Evolutionary conservation across 2,329 filamentous ascomycete species (phyloP).

Genomic region (Colletotrichum tofieldiae): DNA sequence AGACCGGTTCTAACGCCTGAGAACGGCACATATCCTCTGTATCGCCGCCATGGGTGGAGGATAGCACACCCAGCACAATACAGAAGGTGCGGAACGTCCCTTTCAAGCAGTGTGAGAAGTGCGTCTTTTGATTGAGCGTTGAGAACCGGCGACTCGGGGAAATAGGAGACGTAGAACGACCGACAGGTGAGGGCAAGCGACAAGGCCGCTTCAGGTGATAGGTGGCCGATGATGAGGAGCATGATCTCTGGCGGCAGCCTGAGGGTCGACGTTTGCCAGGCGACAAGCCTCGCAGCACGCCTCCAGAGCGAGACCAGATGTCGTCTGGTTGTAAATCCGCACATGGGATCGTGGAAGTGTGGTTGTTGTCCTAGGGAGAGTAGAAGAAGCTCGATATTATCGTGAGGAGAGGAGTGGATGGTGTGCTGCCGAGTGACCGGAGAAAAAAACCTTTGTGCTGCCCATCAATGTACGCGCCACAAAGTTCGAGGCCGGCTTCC

Average conservation of each 20-base stretch:
- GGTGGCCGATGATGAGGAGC: conserved; percentile 23
- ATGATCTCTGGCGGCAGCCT: conserved; percentile 36
- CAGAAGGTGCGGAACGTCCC: conserved; percentile 23
- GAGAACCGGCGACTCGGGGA: conserved; percentile 13
- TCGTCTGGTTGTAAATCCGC: background rate
- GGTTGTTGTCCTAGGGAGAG: background rate
- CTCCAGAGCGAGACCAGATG: background rate
- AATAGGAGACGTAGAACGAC: conserved; percentile 14
- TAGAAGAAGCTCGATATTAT: background rate
- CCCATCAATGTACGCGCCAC: conserved; percentile 1
- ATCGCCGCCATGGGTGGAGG: conserved; percentile 34
- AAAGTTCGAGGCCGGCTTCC: background rate
- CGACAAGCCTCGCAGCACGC: background rate
- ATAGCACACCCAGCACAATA: conserved; percentile 31
- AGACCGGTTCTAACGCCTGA: background rate
- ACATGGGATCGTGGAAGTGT: background rate
- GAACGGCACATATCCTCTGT: background rate
- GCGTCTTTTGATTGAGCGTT: conserved; percentile 5
- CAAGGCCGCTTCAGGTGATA: conserved; percentile 23
- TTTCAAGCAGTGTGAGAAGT: conserved; percentile 39
- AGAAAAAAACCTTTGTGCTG: no score
- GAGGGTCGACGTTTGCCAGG: background rate
- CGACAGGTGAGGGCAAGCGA: conserved; percentile 41
- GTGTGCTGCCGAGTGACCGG: no score
- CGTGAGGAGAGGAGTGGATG: no score